Percentiles rank a stretch among this genome's conserved stretches.
These are phyloP conservation scores for Beta corolliflora DNA, from an alignment of 179 eudicot genomes.

Conservation along the genomic window DNA sequence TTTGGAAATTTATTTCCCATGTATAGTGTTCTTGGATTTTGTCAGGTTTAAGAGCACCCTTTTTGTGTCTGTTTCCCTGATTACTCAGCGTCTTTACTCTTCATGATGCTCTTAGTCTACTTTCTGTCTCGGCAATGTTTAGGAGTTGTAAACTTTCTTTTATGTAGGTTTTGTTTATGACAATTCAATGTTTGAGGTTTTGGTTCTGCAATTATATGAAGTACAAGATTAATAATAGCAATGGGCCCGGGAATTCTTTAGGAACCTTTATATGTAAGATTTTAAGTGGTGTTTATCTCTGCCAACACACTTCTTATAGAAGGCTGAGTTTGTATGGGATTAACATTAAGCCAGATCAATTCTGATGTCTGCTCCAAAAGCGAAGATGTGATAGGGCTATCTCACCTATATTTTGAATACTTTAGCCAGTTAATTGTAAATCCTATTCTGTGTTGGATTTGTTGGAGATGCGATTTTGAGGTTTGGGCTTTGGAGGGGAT, in stretches of 20 bases:
- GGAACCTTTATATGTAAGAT: background rate
- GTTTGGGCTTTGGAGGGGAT: too few relatives aligned
- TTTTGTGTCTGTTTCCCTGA: background rate
- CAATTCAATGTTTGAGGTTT: background rate
- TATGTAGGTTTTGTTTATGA: background rate
- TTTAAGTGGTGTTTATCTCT: background rate
- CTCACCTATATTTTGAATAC: background rate
- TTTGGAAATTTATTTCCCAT: too few relatives aligned
- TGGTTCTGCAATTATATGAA: background rate
- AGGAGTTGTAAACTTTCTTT: background rate
- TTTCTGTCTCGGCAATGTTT: background rate
- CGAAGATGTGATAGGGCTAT: background rate
- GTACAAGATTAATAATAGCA: background rate
- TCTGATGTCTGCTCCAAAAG: background rate
- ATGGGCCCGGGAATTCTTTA: background rate
- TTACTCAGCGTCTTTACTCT: background rate
- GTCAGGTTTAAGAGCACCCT: background rate
- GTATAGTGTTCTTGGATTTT: too few relatives aligned
- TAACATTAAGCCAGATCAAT: background rate
- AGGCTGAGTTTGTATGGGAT: background rate
- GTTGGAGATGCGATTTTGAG: too few relatives aligned
- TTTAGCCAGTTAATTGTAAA: background rate
- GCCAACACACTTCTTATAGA: background rate
- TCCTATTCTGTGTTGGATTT: too few relatives aligned
- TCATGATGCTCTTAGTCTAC: background rate